Evolutionary conservation across 495 filamentous ascomycete genomes (phyloP).

Genomic region (Choiromyces venosus): DNA sequence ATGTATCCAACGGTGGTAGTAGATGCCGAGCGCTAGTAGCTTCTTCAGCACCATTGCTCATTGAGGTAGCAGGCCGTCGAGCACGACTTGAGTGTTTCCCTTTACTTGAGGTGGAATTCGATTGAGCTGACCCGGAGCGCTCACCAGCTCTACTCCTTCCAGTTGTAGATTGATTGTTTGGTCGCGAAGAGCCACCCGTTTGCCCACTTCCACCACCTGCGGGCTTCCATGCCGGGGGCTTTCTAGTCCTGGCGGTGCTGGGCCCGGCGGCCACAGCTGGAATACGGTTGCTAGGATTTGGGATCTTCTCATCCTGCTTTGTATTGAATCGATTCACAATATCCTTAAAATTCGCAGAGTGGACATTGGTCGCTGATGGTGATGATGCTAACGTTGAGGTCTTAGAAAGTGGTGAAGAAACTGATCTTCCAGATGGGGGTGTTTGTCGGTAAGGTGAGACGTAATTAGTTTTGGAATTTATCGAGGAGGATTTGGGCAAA

Average conservation of each 20-base stretch:
- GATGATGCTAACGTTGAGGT: constrained; percentile 7
- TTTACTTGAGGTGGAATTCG: background rate
- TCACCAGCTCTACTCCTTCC: constrained; percentile 23
- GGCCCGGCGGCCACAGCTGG: constrained; percentile 32
- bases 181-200: constrained; percentile 12
- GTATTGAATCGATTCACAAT: constrained; percentile 60
- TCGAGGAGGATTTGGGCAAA: constrained; percentile 37
- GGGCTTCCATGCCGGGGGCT: constrained; percentile 38
- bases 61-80: constrained; percentile 17
- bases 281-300: constrained; percentile 43
- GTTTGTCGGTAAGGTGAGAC: constrained; percentile 41
- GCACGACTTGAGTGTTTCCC: background rate
- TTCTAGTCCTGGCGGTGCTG: constrained; percentile 28
- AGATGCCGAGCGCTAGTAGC: constrained; percentile 15
- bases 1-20: constrained; percentile 38
- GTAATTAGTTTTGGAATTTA: constrained; percentile 36
- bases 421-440: constrained; percentile 23
- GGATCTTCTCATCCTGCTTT: constrained; percentile 52
- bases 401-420: constrained; percentile 31
- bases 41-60: constrained; percentile 13
- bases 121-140: constrained; percentile 27
- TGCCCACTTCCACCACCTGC: constrained; percentile 25
- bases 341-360: constrained; percentile 55
- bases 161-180: constrained; percentile 9
- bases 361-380: constrained; percentile 28